These are phyloP conservation scores for Clonostachys sp. DNA, from an alignment of 2,329 filamentous ascomycete genomes.

Conservation along the genomic window DNA sequence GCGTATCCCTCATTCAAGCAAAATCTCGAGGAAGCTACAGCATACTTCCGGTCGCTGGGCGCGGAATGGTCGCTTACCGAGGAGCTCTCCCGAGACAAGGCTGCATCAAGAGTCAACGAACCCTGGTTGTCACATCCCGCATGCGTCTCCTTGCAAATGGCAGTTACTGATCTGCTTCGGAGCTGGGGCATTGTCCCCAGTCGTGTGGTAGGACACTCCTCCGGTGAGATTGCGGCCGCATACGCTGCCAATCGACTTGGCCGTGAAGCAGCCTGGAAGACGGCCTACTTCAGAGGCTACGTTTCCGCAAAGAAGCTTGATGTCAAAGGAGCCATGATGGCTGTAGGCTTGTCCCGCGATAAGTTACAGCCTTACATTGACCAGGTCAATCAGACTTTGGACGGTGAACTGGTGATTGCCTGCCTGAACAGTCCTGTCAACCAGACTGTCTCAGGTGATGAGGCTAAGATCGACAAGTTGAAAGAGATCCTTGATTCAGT, in stretches of 20 bases:
- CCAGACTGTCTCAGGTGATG: slow-evolving; percentile 24
- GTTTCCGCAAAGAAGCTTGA: slow-evolving; percentile 4
- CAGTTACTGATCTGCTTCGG: neutral
- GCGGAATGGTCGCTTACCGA: too few species aligned
- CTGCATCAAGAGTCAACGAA: too few species aligned
- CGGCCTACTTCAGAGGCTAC: slow-evolving; percentile 12
- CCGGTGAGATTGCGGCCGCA: slow-evolving; percentile 9
- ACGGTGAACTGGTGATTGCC: slow-evolving; percentile 7
- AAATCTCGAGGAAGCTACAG: neutral
- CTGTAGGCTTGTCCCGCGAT: slow-evolving; percentile 31
- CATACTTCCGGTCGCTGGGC: too few species aligned
- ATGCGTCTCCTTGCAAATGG: neutral
- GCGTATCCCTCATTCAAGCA: slow-evolving; percentile 9
- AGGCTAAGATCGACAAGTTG: slow-evolving; percentile 13
- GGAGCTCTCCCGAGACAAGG: too few species aligned
- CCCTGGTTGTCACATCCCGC: neutral
- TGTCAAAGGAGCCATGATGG: slow-evolving; percentile 45
- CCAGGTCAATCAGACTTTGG: slow-evolving; percentile 11
- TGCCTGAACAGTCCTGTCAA: slow-evolving; percentile 22
- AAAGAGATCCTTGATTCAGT: slow-evolving; percentile 11
- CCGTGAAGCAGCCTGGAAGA: slow-evolving; percentile 8
- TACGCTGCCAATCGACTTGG: slow-evolving; percentile 19
- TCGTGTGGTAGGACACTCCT: neutral
- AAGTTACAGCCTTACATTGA: slow-evolving; percentile 8
- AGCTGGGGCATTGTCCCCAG: neutral